These are phyloP conservation scores for Colletotrichum horii DNA, from an alignment of 2,329 filamentous ascomycete genomes.

Conservation along the genomic window DNA sequence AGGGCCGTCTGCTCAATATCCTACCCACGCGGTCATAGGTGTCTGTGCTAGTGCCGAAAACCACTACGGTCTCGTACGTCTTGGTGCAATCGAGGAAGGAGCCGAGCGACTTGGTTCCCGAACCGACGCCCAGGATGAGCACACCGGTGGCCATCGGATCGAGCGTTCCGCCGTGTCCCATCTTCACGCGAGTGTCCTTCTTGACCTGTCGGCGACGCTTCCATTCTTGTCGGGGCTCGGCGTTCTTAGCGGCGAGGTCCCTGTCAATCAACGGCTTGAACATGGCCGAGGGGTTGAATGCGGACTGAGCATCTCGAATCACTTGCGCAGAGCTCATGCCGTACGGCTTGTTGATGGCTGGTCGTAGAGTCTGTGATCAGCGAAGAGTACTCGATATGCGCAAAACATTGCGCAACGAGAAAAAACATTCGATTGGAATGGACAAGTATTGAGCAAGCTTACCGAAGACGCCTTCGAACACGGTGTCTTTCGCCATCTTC, in stretches of 20 bases:
- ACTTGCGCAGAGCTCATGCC: slow-evolving; percentile 89
- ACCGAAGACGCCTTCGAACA: slow-evolving; percentile 66
- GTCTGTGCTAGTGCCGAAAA: slow-evolving; percentile 93
- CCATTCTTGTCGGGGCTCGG: slow-evolving; percentile 64
- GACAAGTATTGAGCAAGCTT: slow-evolving; percentile 28
- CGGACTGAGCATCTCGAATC: slow-evolving; percentile 82
- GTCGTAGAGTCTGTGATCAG: background rate
- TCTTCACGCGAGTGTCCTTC: slow-evolving; percentile 77
- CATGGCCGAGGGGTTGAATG: slow-evolving; percentile 80
- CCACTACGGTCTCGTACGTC: slow-evolving; percentile 85
- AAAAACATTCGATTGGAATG: background rate
- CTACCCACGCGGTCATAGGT: slow-evolving; percentile 90
- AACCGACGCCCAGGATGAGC: slow-evolving; percentile 85
- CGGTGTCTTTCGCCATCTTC: slow-evolving; percentile 59
- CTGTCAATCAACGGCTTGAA: slow-evolving; percentile 80
- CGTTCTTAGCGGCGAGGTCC: slow-evolving; percentile 60
- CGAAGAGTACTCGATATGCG: background rate
- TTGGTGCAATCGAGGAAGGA: slow-evolving; percentile 89
- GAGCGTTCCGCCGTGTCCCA: slow-evolving; percentile 94
- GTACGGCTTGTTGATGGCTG: slow-evolving; percentile 92
- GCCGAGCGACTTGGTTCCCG: slow-evolving; percentile 82
- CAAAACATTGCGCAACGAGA: background rate
- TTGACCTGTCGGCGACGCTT: slow-evolving; percentile 63
- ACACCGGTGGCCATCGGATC: slow-evolving; percentile 95
- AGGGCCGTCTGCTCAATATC: slow-evolving; percentile 75